Evolutionary conservation across 345 rosid genomes (phyloP), one percentile per base, ranked within the genome.

Genomic region (Euphorbia tirucalli): DNA sequence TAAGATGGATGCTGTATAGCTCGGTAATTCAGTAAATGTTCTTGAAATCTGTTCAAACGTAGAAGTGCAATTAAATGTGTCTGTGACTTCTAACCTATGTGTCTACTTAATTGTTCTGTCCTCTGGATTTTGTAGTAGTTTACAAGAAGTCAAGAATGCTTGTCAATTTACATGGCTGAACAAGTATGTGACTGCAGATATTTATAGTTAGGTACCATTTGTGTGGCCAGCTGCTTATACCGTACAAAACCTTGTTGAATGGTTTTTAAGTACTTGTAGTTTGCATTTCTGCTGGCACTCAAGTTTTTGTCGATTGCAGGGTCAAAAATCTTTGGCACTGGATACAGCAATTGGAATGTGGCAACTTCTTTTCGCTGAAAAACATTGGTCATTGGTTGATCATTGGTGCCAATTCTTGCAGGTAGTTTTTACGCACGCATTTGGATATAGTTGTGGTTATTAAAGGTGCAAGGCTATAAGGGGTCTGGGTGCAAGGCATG

Each of bases 291-390:
- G 32, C 27, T 11, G 30, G 28, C 13, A 16, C 24, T 65, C 21
- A 15, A 3, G 59, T 37, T 61, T 56, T 44, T 50, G 46, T 44
- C 69, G 43, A 49, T 59, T 75, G 72, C 86, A 95, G 98, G 99
- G 99, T 71, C 98, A 95, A 79, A 95, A 95, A 76, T 92, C 99
- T 68, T 82, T 95, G 58, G 99, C 99, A 75, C 71, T 95, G 80
- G 99, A 95, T 83, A 89, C 98, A n/a, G 98, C 98, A 54, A 92
- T 95, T 60, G 99, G 98, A 41, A 92, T 95, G 99, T 95, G 99
- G 99, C 96, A 95, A 77, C 78, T 95, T 82, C 82, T 95, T 48
- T 92, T 95, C 84, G 97, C 97, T 72, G 99, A 95, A 75, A 92
- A 82, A 77, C 96, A 87, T 48, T 92, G 99, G 97, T 89, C 97